These are phyloP conservation scores for Haplosporangium sp. DNA, from an alignment of 371 early-diverging fungal genomes.

Conservation along the genomic window DNA sequence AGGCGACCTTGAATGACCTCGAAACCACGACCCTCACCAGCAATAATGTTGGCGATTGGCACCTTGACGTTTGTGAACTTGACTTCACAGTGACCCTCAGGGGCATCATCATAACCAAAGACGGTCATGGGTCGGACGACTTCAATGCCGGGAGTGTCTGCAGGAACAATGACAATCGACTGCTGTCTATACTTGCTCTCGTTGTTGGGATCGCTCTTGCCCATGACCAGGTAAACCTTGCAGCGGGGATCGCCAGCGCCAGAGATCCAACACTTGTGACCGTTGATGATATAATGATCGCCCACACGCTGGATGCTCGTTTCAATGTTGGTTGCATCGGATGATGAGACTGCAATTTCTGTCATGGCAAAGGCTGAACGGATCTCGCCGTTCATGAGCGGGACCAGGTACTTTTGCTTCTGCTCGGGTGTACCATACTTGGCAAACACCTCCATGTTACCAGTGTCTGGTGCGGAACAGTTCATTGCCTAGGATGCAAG, in stretches of 20 bases:
- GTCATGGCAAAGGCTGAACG: slow-evolving; percentile 99
- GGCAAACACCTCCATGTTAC: slow-evolving; percentile 98
- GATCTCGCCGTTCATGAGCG: slow-evolving; percentile 90
- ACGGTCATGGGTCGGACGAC: slow-evolving; percentile 89
- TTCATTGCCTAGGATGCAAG: slow-evolving; percentile 71
- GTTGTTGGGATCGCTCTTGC: slow-evolving; percentile 83
- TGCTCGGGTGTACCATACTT: slow-evolving; percentile 92
- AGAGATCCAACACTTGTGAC: slow-evolving; percentile 97
- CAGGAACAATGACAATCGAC: slow-evolving; percentile 90
- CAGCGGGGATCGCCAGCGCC: slow-evolving; percentile 95
- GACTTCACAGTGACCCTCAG: slow-evolving; percentile 95
- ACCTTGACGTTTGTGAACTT: slow-evolving; percentile 90
- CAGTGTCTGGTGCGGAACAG: slow-evolving; percentile 97
- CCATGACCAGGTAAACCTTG: slow-evolving; percentile 89
- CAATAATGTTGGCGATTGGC: slow-evolving; percentile 86
- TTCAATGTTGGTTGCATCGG: slow-evolving; percentile 97
- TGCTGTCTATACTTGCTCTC: slow-evolving; percentile 86
- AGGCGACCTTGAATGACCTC: slow-evolving; percentile 97
- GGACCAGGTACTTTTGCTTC: slow-evolving; percentile 86
- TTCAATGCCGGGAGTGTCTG: slow-evolving; percentile 86
- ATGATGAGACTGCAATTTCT: slow-evolving; percentile 92
- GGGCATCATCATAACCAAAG: slow-evolving; percentile 97
- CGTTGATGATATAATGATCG: slow-evolving; percentile 87
- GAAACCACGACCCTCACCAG: slow-evolving; percentile 97
- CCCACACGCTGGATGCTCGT: slow-evolving; percentile 76